Conservation (phyloP, 164 flowering plant genomes). For the Aristolochia contorta region DNA sequence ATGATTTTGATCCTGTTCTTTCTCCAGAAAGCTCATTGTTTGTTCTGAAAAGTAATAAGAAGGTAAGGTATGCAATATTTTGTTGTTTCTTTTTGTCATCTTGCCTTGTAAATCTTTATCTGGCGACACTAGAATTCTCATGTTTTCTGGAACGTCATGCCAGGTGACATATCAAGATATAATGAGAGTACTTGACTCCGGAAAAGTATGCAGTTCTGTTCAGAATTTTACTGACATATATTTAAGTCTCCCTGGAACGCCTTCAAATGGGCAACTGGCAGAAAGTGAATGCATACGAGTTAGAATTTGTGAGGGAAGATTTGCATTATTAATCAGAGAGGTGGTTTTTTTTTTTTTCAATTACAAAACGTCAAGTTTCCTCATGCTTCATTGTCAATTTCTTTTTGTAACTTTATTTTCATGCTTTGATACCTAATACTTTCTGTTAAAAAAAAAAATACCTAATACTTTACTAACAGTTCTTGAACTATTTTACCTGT, state of each 20-base stretch:
- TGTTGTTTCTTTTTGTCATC: no score
- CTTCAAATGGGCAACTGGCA: constrained; percentile 65
- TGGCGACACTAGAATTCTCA: no score
- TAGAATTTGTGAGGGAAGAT: constrained; percentile 96
- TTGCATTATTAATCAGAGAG: constrained; percentile 94
- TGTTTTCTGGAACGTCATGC: background rate
- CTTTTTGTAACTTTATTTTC: background rate
- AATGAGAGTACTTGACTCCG: constrained; percentile 67
- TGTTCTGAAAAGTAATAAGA: constrained; percentile 88
- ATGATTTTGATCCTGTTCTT: constrained; percentile 98
- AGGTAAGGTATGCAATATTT: constrained; percentile 32
- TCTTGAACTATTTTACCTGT: constrained; percentile 1
- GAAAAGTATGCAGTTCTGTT: constrained; percentile 83
- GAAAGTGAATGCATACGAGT: constrained; percentile 97
- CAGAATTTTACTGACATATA: constrained; percentile 92
- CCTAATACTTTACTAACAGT: background rate
- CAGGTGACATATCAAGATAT: constrained; percentile 93
- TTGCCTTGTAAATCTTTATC: no score
- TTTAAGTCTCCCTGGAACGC: constrained; percentile 69
- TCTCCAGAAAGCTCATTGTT: constrained; percentile 98
- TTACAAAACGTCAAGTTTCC: background rate
- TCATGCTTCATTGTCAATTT: background rate
- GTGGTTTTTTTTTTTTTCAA: constrained; percentile 24
- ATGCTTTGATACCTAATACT: background rate
- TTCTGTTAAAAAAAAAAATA: no score